Conservation (phyloP, 2,329 filamentous ascomycete genomes). For the Fusarium succisae region DNA sequence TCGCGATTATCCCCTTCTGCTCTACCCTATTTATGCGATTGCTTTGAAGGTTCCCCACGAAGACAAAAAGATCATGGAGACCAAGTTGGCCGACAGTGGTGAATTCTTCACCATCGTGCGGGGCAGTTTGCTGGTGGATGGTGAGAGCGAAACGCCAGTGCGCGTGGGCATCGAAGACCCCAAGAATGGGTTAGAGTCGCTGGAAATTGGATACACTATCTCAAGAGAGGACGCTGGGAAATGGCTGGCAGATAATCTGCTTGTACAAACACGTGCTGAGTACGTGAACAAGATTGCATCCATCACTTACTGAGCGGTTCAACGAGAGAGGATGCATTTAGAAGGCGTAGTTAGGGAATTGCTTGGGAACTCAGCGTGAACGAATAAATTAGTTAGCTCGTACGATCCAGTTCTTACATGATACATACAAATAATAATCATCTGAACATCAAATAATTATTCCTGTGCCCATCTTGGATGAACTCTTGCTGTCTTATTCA, state of each 20-base stretch:
- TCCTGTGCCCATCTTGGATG: background rate
- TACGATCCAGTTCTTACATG: too few relatives aligned
- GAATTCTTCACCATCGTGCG: conserved; percentile 52
- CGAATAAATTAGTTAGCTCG: background rate
- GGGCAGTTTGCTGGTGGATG: conserved; percentile 49
- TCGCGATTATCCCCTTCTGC: conserved; percentile 54
- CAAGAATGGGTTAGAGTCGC: conserved; percentile 43
- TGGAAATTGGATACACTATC: conserved; percentile 58
- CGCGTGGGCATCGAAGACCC: conserved; percentile 54
- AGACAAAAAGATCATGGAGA: conserved; percentile 61
- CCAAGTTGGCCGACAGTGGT: conserved; percentile 36
- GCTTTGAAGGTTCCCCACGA: conserved; percentile 54
- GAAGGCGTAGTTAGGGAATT: background rate
- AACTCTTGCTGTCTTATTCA: too few relatives aligned
- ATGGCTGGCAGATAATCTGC: conserved; percentile 56
- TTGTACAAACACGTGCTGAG: conserved; percentile 37
- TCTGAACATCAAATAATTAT: background rate
- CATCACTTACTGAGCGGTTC: conserved; percentile 46
- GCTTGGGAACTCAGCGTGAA: background rate
- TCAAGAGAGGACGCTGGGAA: conserved; percentile 57
- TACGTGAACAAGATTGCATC: conserved; percentile 50
- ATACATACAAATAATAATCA: too few relatives aligned
- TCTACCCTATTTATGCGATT: conserved; percentile 55
- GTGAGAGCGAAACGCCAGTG: conserved; percentile 42
- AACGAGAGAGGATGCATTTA: too few relatives aligned